A percentile compares a stretch with the other conserved stretches of the same genome.
Conservation (phyloP, 1,284 basidiomycete species). For the Trametes versicolor region DNA sequence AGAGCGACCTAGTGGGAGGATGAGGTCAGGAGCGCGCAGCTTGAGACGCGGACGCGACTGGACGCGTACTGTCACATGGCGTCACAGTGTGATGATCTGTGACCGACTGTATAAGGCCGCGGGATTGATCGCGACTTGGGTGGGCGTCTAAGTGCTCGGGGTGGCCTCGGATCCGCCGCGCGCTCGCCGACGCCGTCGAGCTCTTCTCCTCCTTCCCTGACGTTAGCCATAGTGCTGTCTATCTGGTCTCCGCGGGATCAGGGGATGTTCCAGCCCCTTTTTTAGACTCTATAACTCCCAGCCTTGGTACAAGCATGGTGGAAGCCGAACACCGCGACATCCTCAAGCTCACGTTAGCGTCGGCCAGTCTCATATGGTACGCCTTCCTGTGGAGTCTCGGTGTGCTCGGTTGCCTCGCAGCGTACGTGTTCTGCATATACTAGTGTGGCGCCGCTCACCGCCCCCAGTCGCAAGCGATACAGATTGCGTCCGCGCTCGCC, state of each 20-base stretch:
- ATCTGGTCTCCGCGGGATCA: not conserved
- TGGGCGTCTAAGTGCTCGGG: not conserved
- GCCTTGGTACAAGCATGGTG: not conserved
- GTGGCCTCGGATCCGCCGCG: not conserved
- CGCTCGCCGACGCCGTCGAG: not conserved
- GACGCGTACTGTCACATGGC: conserved; percentile 25
- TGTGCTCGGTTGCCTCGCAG: conserved; percentile 79
- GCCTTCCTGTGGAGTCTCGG: conserved; percentile 76
- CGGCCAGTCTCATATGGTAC: conserved; percentile 77
- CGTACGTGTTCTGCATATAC: conserved; percentile 73
- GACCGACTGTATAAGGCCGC: no score
- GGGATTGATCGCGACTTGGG: not conserved
- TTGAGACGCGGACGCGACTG: conserved; percentile 28
- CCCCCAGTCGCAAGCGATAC: conserved; percentile 75
- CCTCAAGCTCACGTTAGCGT: conserved; percentile 47
- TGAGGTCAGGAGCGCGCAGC: not conserved
- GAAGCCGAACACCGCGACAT: conserved; percentile 18
- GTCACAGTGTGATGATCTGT: conserved; percentile 16
- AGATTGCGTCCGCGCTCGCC: conserved; percentile 72
- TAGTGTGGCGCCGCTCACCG: no score
- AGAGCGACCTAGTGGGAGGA: not conserved
- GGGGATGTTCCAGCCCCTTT: not conserved
- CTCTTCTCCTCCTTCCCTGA: not conserved
- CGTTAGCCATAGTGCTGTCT: not conserved
- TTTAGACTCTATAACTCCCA: not conserved